These are phyloP conservation scores for Juncus inflexus DNA, from an alignment of 176 grass and related monocot species.

Conservation along the genomic window DNA sequence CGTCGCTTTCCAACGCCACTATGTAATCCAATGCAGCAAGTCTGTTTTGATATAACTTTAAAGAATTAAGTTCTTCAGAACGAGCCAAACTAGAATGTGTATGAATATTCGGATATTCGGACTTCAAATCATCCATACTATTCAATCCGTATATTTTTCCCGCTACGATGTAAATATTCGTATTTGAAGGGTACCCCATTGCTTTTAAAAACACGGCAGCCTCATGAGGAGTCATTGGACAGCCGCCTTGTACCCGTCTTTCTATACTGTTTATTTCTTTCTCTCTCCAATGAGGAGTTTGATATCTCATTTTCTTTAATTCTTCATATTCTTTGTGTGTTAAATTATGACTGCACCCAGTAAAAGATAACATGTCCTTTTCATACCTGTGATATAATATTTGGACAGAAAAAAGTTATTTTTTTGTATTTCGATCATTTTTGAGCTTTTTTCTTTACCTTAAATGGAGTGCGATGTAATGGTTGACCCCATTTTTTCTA, in stretches of 20 bases:
- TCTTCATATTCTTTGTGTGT: conserved; percentile 43
- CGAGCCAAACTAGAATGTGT: conserved; percentile 60
- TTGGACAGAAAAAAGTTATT: no score
- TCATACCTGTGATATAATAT: conserved; percentile 42
- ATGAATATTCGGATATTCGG: conserved; percentile 62
- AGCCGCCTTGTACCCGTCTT: conserved; percentile 53
- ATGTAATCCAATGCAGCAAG: conserved; percentile 63
- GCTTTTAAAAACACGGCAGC: conserved; percentile 61
- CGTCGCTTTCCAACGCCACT: conserved; percentile 51
- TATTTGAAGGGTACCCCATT: conserved; percentile 56
- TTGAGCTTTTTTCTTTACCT: conserved; percentile 35
- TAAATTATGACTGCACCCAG: conserved; percentile 64
- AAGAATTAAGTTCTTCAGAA: conserved; percentile 45
- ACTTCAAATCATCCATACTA: conserved; percentile 48
- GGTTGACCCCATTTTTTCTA: conserved; percentile 47
- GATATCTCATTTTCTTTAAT: conserved; percentile 50
- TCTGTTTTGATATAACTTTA: conserved; percentile 49
- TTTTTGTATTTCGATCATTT: background rate
- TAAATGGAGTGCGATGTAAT: conserved; percentile 82
- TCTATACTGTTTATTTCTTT: conserved; percentile 60
- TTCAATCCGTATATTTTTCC: conserved; percentile 53
- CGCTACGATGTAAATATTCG: conserved; percentile 65
- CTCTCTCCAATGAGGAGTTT: conserved; percentile 64
- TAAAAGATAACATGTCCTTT: conserved; percentile 85
- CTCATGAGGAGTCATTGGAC: conserved; percentile 77